Evolutionary conservation across 192 early-diverging fungal genomes (phyloP).

Genomic region (Coemansia sp.): DNA sequence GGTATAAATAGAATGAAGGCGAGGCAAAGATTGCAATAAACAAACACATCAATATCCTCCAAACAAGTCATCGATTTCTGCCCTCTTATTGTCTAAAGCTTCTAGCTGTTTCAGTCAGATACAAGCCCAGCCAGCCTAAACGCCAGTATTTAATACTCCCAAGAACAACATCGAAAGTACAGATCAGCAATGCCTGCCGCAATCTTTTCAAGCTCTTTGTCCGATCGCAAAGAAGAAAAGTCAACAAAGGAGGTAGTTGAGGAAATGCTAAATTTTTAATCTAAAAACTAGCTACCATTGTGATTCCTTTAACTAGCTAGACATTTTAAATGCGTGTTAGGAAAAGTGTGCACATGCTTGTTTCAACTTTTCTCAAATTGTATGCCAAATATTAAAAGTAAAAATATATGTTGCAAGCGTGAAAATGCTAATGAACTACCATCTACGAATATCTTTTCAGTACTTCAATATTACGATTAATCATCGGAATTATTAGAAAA

Average conservation of each 20-base stretch:
- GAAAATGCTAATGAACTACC: no score
- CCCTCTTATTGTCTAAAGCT: background rate
- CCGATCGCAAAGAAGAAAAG: background rate
- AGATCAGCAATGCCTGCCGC: background rate
- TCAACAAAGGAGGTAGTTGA: conserved; percentile 11
- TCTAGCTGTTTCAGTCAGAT: background rate
- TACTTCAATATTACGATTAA: no score
- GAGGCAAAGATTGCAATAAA: background rate
- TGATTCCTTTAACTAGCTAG: background rate
- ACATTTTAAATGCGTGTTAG: no score
- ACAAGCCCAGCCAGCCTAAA: background rate
- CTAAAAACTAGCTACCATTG: background rate
- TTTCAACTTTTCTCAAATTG: no score
- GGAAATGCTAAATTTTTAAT: conserved; percentile 17
- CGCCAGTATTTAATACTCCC: background rate
- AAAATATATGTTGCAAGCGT: no score
- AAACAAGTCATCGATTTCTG: background rate
- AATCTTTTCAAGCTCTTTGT: background rate
- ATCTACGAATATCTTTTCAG: no score
- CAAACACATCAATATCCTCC: background rate
- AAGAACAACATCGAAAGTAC: background rate
- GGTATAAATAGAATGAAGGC: background rate
- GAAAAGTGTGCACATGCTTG: no score
- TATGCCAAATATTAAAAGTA: no score
- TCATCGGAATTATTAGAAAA: no score